Base-by-base conservation (phyloP, 2,329 filamentous ascomycete genomes). In the Chaetothyriales sp. region DNA sequence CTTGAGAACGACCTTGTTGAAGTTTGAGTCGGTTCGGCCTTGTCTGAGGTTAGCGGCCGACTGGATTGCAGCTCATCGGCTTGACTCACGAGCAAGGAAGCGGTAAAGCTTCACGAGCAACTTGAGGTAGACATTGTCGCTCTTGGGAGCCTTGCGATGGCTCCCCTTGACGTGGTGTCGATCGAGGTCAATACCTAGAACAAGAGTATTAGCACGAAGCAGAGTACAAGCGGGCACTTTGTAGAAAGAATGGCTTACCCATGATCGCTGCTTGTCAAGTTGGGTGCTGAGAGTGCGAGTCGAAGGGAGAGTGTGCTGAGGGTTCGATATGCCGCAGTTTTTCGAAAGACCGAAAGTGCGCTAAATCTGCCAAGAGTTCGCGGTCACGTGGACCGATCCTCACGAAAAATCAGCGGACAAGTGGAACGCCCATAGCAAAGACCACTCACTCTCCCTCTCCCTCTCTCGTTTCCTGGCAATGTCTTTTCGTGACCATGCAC, bases 1-100 rank as follows among this genome's bases (percentile, higher is more conserved):
- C 72, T 90, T 88, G 66, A 98, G 86, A 69, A 98, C 81, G 66
- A 92, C 86, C 80, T 95, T 93, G 85, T 98, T 98, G 86, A 98
- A 98, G 76, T 80, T 80, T 61, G 87, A 80, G 73, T 96, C 92
- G 70, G 92, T 98, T 70, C 92, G 89, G 75, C 88, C 86, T 93
- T 64, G 20, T 54, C 46, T 19, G 42, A 18, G 46, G 46, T 57
- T 50, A 56, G 51, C 53, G 19, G 53, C 44, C 20, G 49, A 10
- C 50, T 25, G 42, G 48, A 51, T 26, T 25, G 22, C 22, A 43
- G 20, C 55, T 45, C 50, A 50, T 52, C 51, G 19, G 51, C 48
- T 61, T 57, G 57, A 82, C 83, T 74, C 86, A 93, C 88, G 86
- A 68, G 87, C 83, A 72, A 95, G 76, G 81, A 95, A 95, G 78